phyloP scores from a whole-genome alignment of 2,329 filamentous ascomycete genomes.

The Alternaria gaisen region DNA sequence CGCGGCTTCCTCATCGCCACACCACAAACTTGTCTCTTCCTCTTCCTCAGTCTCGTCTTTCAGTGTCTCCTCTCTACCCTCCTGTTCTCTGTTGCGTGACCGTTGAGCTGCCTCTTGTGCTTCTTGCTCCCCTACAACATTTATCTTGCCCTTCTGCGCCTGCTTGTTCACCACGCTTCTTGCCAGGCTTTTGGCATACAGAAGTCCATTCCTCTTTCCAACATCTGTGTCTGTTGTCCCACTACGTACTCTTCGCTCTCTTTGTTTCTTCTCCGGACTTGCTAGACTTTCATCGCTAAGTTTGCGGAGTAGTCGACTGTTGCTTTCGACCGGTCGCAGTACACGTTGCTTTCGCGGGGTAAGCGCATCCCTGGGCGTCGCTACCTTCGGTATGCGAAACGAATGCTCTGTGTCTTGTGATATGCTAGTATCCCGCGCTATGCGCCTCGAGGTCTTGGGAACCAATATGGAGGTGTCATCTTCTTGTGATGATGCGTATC shows the following conservation, averaged over 20 bases:
- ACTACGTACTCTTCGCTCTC: conserved; percentile 26
- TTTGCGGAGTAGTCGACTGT: conserved; percentile 40
- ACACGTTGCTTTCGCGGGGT: conserved; percentile 45
- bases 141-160: conserved; percentile 22
- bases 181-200: conserved; percentile 43
- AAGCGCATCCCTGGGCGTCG: conserved; percentile 14
- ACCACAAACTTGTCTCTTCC: conserved; percentile 43
- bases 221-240: conserved; percentile 27
- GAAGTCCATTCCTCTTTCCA: conserved; percentile 22
- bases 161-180: conserved; percentile 39
- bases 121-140: conserved; percentile 22
- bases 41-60: conserved; percentile 26
- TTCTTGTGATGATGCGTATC: conserved; percentile 24
- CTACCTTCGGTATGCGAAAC: conserved; percentile 33
- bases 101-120: conserved; percentile 22
- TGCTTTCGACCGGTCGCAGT: conserved; percentile 44
- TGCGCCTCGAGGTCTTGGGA: conserved; percentile 38
- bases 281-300: conserved; percentile 42
- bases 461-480: conserved; percentile 34
- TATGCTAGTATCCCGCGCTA: conserved; percentile 33
- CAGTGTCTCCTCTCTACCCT: conserved; percentile 14
- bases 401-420: conserved; percentile 35
- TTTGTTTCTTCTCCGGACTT: conserved; percentile 38
- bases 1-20: conserved; percentile 37
- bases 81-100: conserved; percentile 10